phyloP scores from a whole-genome alignment of 768 basidiomycete species.

The Lenzites betulinus region DNA sequence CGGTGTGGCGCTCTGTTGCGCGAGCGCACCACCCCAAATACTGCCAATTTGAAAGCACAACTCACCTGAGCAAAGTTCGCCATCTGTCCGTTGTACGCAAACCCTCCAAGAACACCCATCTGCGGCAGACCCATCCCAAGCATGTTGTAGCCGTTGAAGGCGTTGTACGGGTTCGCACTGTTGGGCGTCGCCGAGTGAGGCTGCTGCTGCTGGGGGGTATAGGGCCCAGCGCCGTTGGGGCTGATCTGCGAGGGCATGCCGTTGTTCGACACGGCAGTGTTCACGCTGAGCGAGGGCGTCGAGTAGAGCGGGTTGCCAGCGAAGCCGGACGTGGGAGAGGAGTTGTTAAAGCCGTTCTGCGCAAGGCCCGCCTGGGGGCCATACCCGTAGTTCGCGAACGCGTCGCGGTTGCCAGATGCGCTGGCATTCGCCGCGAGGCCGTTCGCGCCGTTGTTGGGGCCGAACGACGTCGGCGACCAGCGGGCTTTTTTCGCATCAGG shows the following conservation, averaged over 20 bases:
- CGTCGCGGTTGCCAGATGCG: slow-evolving; percentile 56
- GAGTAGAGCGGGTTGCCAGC: slow-evolving; percentile 67
- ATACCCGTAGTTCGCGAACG: slow-evolving; percentile 87
- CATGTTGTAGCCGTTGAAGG: slow-evolving; percentile 74
- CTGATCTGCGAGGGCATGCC: slow-evolving; percentile 65
- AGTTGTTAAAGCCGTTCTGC: slow-evolving; percentile 55
- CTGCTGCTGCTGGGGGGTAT: slow-evolving; percentile 48
- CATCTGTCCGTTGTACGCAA: slow-evolving; percentile 73
- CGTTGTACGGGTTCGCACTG: slow-evolving; percentile 50
- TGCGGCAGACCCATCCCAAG: slow-evolving; percentile 78
- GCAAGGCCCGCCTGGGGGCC: slow-evolving; percentile 61
- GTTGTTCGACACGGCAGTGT: slow-evolving; percentile 52
- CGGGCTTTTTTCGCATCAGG: slow-evolving; percentile 89
- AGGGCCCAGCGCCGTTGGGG: slow-evolving; percentile 61
- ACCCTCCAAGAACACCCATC: slow-evolving; percentile 71
- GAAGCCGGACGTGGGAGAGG: slow-evolving; percentile 50
- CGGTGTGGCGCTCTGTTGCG: too few relatives aligned
- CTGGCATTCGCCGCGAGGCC: slow-evolving; percentile 44
- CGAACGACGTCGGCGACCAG: slow-evolving; percentile 73
- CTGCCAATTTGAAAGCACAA: background rate
- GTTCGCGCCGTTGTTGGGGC: slow-evolving; percentile 36
- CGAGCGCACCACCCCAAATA: too few relatives aligned
- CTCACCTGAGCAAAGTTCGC: slow-evolving; percentile 66
- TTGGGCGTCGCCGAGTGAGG: slow-evolving; percentile 41
- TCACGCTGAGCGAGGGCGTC: slow-evolving; percentile 69